Evolutionary conservation across 2,329 filamentous ascomycete species (phyloP).

Genomic region (Aspergillus piperis): DNA sequence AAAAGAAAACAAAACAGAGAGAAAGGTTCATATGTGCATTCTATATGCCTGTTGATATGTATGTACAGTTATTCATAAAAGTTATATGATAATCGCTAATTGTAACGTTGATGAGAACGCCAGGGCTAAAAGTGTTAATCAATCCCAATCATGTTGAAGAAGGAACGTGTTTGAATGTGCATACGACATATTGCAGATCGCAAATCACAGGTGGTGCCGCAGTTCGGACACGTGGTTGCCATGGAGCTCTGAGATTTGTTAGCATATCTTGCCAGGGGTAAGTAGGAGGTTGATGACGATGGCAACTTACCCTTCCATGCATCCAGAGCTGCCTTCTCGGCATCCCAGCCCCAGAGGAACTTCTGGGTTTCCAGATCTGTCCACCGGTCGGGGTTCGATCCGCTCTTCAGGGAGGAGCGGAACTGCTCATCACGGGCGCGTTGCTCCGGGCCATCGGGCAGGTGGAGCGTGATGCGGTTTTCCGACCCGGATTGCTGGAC

Average conservation of each 20-base stretch:
- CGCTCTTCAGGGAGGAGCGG: constrained; percentile 26
- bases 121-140: not conserved
- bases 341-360: constrained; percentile 42
- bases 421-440: constrained; percentile 44
- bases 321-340: constrained; percentile 34
- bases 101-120: not conserved
- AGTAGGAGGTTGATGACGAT: not conserved
- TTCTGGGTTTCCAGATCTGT: constrained; percentile 65
- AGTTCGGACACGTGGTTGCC: constrained; percentile 2
- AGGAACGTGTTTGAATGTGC: not conserved
- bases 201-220: not conserved
- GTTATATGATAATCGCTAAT: not conserved
- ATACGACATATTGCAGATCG: no score
- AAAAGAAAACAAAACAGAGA: not conserved
- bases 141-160: constrained; percentile 2
- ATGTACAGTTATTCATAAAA: not conserved
- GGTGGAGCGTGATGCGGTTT: constrained; percentile 41
- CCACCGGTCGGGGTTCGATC: constrained; percentile 62
- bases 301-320: constrained; percentile 33
- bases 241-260: not conserved
- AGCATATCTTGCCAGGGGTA: not conserved
- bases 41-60: not conserved
- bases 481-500: constrained; percentile 40
- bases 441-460: constrained; percentile 45
- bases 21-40: not conserved